Base-by-base conservation (phyloP, 169 alveolate genomes). In the Perkinsus chesapeaki region DNA sequence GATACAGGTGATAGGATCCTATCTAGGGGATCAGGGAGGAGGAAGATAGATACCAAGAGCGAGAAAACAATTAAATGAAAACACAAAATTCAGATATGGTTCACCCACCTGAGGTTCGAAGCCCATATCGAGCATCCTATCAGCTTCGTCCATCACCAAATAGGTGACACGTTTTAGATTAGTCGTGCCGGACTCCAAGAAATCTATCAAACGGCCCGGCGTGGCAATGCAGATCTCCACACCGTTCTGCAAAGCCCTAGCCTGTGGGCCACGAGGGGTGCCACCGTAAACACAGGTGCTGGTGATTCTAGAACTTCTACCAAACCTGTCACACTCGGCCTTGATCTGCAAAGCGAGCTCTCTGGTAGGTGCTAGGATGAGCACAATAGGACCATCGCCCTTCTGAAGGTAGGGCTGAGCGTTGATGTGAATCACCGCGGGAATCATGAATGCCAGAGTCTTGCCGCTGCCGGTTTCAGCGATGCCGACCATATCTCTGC, bases 111-210 rank as follows among this genome's bases (percentile, higher is more conserved):
- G 98, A 31, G 98, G 98, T 94, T 98, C 99, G 95, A 98, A 98
- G n/a, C 99, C 99, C 98, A 98, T 96, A 95, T 98, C 99, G 91
- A 99, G 96, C 99, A 98, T 98, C 94, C 99, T 96, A 95, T 99
- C 99, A 3, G 99, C 99, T 94, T 99, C 99, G 95, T 99, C 99
- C 39, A 99, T 95, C 37, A 99, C 99, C 73, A 98, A 96, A 96
- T 97, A 98, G 93, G 98, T 96, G 92, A 98, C 98, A 48, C 98
- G 97, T 37, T 96, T 96, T 73, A 99, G 95, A 12, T 97, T 97
- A 36, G 98, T 94, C 34, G 93, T 93, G 37, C 98, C 97, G 82
- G 96, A 96, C 92, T 97, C 97, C 91, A 99, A 96, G 91, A 96
- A 97, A 93, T 99, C 93, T 10, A 95, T 94, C 90, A 91, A 93